Evolutionary conservation across 129 eudicot genomes (phyloP).

Genomic region (Solidago caesia): DNA sequence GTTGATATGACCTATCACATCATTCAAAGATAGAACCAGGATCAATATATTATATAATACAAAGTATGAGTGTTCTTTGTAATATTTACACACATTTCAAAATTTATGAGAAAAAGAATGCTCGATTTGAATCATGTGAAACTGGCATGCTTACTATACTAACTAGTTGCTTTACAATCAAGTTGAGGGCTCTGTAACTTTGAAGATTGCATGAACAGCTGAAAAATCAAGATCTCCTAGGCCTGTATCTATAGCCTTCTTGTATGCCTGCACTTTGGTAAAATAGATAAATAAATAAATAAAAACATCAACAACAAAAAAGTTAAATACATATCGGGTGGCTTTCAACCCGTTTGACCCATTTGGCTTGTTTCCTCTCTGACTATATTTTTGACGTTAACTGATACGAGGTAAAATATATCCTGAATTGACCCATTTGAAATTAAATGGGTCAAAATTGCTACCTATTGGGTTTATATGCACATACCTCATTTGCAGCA

Average conservation of each 20-base stretch:
- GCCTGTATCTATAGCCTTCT: slow-evolving; percentile 82
- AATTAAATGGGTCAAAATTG: neutral
- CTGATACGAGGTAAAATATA: too few species aligned
- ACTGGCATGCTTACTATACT: slow-evolving; percentile 8
- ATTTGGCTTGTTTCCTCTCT: neutral
- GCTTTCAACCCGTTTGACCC: too few species aligned
- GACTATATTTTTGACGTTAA: neutral
- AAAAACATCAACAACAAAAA: neutral
- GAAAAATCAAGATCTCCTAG: slow-evolving; percentile 95
- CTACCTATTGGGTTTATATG: neutral
- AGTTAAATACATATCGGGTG: neutral
- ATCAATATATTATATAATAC: slow-evolving; percentile 1
- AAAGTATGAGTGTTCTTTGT: slow-evolving; percentile 20
- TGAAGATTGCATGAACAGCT: slow-evolving; percentile 76
- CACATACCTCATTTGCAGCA: slow-evolving; percentile 88
- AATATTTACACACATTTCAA: slow-evolving; percentile 19
- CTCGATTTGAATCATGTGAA: slow-evolving; percentile 1
- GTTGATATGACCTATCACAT: too few species aligned
- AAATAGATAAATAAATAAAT: neutral
- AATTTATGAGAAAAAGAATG: slow-evolving; percentile 20
- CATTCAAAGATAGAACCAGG: neutral
- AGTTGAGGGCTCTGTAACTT: slow-evolving; percentile 41
- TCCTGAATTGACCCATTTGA: neutral
- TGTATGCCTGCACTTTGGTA: slow-evolving; percentile 59
- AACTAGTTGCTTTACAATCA: slow-evolving; percentile 20